Evolutionary conservation across 2,329 filamentous ascomycete genomes (phyloP), one percentile per base, ranked within the genome.

Genomic region (Samsoniella hepiali): DNA sequence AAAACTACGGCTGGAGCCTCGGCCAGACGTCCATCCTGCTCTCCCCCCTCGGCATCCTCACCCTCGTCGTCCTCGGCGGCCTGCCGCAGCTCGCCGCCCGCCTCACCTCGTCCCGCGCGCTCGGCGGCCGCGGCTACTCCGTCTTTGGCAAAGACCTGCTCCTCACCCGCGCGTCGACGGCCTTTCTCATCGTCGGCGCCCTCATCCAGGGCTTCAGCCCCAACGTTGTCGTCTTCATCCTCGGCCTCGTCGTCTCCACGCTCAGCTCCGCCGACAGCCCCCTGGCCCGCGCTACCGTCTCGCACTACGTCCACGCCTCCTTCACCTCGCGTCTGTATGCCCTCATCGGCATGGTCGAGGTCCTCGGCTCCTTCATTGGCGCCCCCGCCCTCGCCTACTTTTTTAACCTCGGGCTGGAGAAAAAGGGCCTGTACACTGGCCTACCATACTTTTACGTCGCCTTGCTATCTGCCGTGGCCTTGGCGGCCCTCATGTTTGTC

Each of bases 1-100:
- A 78, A 62, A 70, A 79, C 63, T 81, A 80, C 53, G 72, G 72
- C 56, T 80, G 78, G 78, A 74, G 69, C 27, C 72, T 81, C 34
- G 77, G 75, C 22, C 72, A 79, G 62, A 76, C 74, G 0, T 78
- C 75, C 63, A 72, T 79, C 62, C 70, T 80, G 36, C 70, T 80
- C 8, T 78, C 78, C 1, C 75, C 78, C 0, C 64, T 78, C 3
- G 77, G 78, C 27, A 55, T 81, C 3, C 70, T 79, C 36, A 74
- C 76, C 50, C 70, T 81, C 40, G 58, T 71, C 42, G 67, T 79
- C 38, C 72, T 81, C 22, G 72, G 67, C 4, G 65, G 68, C 1
- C 66, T 81, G 11, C 78, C 79, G 2, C 71, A 69, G 45, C 40
- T 79, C 3, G 75, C 75, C 0, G 66, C 67, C 15, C 57, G 70